phyloP scores from a whole-genome alignment of 768 basidiomycete species.

The Coprinellus aureogranulatus region DNA sequence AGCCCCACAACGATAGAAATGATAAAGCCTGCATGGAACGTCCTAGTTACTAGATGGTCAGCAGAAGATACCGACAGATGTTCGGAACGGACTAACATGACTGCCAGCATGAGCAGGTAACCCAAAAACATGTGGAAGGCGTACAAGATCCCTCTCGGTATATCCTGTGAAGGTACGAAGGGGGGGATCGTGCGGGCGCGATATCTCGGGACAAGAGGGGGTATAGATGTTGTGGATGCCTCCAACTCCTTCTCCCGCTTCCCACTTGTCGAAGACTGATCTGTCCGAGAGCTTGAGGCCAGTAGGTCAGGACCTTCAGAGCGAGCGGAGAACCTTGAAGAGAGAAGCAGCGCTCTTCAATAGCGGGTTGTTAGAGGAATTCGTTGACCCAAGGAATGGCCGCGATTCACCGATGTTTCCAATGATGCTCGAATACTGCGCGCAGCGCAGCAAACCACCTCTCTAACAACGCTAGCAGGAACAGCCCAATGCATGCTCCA shows the following conservation, averaged over 20 bases:
- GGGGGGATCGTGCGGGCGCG: constrained; percentile 48
- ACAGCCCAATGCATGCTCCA: constrained; percentile 72
- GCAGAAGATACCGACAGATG: background rate
- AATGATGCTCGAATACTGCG: constrained; percentile 50
- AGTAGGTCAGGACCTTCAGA: constrained; percentile 1
- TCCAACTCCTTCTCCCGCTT: constrained; percentile 1
- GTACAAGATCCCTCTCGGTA: constrained; percentile 66
- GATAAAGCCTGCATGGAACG: constrained; percentile 76
- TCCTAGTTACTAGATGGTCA: constrained; percentile 47
- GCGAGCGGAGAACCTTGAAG: constrained; percentile 17
- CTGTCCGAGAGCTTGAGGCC: background rate
- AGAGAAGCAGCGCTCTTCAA: constrained; percentile 4
- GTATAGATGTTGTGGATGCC: constrained; percentile 1
- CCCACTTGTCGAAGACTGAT: background rate
- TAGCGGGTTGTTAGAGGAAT: background rate
- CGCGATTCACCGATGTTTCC: constrained; percentile 52
- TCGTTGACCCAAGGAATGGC: background rate
- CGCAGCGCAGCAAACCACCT: constrained; percentile 64
- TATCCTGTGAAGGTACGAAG: constrained; percentile 66
- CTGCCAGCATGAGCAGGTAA: constrained; percentile 76
- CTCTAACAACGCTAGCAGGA: constrained; percentile 67
- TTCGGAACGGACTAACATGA: constrained; percentile 57
- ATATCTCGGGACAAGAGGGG: constrained; percentile 7
- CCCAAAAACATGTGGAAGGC: constrained; percentile 59
- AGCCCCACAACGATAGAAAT: constrained; percentile 70